Conservation (phyloP, 2,329 filamentous ascomycete genomes). For the Rosellinia necatrix region DNA sequence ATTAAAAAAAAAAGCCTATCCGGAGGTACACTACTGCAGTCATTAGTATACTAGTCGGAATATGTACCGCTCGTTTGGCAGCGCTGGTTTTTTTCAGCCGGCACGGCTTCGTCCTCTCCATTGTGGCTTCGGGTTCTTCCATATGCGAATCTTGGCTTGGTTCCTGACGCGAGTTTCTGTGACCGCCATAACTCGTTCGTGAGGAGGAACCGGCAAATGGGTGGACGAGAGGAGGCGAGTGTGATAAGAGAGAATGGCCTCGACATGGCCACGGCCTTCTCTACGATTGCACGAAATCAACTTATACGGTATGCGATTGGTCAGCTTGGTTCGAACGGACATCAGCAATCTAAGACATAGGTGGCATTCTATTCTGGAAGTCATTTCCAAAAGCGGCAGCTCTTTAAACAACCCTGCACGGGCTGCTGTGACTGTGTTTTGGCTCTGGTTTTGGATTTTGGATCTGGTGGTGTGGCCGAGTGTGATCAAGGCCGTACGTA, state of each 20-base stretch:
- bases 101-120: not conserved
- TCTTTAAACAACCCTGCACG: conserved; percentile 5
- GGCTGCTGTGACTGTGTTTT: conserved; percentile 7
- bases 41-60: not conserved
- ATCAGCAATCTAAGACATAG: conserved; percentile 1
- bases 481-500: too few relatives aligned
- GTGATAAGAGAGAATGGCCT: not conserved
- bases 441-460: not conserved
- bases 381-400: conserved; percentile 19
- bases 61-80: conserved; percentile 16
- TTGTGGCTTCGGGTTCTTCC: not conserved
- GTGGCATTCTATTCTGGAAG: conserved; percentile 17
- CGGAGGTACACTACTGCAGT: not conserved
- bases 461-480: not conserved
- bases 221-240: not conserved
- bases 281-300: too few relatives aligned
- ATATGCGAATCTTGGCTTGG: not conserved
- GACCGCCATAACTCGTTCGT: not conserved
- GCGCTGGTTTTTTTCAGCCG: not conserved
- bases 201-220: not conserved
- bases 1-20: not conserved
- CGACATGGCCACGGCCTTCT: not conserved
- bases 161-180: not conserved
- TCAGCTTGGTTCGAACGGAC: not conserved
- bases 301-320: not conserved